These are phyloP conservation scores for Sporothrix sp. DNA, from an alignment of 2,329 filamentous ascomycete species.

Conservation along the genomic window DNA sequence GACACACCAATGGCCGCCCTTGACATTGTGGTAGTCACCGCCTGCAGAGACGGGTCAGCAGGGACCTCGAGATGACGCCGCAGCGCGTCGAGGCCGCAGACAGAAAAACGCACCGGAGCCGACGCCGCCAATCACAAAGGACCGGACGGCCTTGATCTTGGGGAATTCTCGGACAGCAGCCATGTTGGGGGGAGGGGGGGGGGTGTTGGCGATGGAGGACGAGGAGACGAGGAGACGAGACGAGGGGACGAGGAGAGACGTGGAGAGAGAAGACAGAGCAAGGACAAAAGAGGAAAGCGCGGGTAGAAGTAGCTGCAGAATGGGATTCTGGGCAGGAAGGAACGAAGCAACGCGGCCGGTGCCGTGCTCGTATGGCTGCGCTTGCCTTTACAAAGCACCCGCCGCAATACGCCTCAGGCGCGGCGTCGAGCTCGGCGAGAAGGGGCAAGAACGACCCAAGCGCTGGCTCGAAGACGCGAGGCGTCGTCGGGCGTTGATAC, in stretches of 20 bases:
- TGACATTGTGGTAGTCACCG: conserved; percentile 88
- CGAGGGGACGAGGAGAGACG: background rate
- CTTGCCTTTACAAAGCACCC: too few relatives aligned
- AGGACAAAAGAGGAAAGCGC: conserved; percentile 2
- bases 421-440: background rate
- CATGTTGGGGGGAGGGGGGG: conserved; percentile 25
- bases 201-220: background rate
- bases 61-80: background rate
- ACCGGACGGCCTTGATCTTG: conserved; percentile 64
- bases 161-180: conserved; percentile 51
- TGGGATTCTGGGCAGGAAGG: background rate
- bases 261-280: background rate
- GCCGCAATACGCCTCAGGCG: background rate
- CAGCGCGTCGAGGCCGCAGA: too few relatives aligned
- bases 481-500: conserved; percentile 5
- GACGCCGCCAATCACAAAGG: conserved; percentile 59
- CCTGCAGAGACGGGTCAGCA: conserved; percentile 37
- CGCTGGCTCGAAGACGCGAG: too few relatives aligned
- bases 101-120: conserved; percentile 44
- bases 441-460: background rate
- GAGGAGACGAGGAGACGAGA: conserved; percentile 4
- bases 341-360: background rate
- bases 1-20: conserved; percentile 56
- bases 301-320: conserved; percentile 8
- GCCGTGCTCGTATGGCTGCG: background rate